These are phyloP conservation scores for Platanus orientalis DNA, from an alignment of 164 flowering plant species.

Conservation along the genomic window DNA sequence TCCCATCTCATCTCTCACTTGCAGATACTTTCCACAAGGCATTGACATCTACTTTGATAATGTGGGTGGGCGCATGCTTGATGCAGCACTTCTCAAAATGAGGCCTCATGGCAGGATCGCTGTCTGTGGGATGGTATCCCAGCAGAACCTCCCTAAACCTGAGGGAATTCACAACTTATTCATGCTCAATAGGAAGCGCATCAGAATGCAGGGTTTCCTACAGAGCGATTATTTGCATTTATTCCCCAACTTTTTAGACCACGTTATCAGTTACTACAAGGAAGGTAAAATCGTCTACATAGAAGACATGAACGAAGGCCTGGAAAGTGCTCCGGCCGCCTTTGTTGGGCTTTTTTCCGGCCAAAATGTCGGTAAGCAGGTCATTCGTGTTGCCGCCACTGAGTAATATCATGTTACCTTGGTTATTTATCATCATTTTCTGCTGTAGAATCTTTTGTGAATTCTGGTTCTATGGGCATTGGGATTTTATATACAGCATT, in stretches of 20 bases:
- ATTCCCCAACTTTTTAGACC: slow-evolving; percentile 45
- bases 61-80: slow-evolving; percentile 68
- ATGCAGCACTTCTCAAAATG: slow-evolving; percentile 65
- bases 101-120: slow-evolving; percentile 50
- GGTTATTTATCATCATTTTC: too few species aligned
- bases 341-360: slow-evolving; percentile 54
- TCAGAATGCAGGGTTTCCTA: slow-evolving; percentile 52
- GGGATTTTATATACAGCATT: too few species aligned
- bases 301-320: slow-evolving; percentile 57
- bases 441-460: too few species aligned
- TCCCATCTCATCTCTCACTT: not conserved
- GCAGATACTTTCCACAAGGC: slow-evolving; percentile 60
- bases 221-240: slow-evolving; percentile 49
- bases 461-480: too few species aligned
- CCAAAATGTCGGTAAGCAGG: slow-evolving; percentile 65
- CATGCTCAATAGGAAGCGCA: slow-evolving; percentile 30
- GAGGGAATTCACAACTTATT: slow-evolving; percentile 38
- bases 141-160: slow-evolving; percentile 20
- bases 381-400: slow-evolving; percentile 44
- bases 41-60: slow-evolving; percentile 73
- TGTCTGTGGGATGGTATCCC: slow-evolving; percentile 61
- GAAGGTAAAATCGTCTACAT: slow-evolving; percentile 55
- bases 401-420: slow-evolving; percentile 14
- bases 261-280: slow-evolving; percentile 28
- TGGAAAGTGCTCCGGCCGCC: slow-evolving; percentile 59